Evolutionary conservation across 1,284 basidiomycete genomes (phyloP), one percentile per base, ranked within the genome.

Genomic region (Leccinum griseonigrum): DNA sequence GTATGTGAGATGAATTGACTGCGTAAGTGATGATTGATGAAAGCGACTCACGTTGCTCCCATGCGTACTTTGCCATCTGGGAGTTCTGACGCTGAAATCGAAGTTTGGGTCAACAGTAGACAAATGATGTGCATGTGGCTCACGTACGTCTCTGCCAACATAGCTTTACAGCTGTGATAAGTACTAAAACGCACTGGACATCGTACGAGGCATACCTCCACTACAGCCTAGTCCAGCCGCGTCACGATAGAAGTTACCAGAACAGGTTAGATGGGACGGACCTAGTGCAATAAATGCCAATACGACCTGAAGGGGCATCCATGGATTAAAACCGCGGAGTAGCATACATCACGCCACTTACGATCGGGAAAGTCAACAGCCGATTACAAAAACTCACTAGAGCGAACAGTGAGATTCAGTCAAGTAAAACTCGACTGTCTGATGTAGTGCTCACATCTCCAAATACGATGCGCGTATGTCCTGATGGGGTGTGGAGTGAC

Each of bases 401-500:
- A 51, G 16, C 0, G 3, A n/a, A 34, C 11, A 14, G 62, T 61
- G 31, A 69, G 53, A 54, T 53, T 5, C 3, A 54, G 16, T 18
- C n/a, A 8, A 3, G 14, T 38, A 22, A 16, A 18, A 26, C 11
- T 51, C 22, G 13, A 22, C 56, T 16, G 3, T 54, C 57, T 4
- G n/a, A 29, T 9, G 18, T 7, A 22, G 57, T n/a, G 57, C 72
- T 65, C 53, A 75, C 74, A 52, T 64, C 67, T 72, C 74, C 71
- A 73, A 59, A 73, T 70, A 40, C 72, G 74, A 61, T 73, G 66
- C 10, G 74, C 74, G 63, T 73, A 75, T 59, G 66, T 67, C 61
- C 71, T 73, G 26, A 58, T 46, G 40, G 16, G n/a, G 46, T 18
- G n/a, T 31, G 36, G 38, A 28, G 28, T 52, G 55, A 56, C 38